These are phyloP conservation scores for Alternaria longipes DNA, from an alignment of 2,329 filamentous ascomycete genomes.

Conservation along the genomic window DNA sequence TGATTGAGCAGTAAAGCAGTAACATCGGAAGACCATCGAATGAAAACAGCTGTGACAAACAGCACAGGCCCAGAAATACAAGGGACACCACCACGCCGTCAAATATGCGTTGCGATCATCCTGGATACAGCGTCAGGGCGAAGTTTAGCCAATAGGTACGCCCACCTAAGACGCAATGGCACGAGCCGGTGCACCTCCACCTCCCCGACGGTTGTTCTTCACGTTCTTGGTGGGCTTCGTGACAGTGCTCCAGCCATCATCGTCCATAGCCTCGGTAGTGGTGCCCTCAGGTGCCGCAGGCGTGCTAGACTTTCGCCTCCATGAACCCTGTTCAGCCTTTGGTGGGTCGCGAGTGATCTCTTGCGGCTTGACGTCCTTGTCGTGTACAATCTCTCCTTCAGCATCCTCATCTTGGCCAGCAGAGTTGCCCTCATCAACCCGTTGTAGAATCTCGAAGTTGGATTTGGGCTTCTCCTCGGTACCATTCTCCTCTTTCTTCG, in stretches of 20 bases:
- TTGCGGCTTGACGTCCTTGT: conserved; percentile 66
- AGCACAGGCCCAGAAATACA: conserved; percentile 29
- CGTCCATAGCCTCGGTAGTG: conserved; percentile 59
- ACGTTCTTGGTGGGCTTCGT: conserved; percentile 55
- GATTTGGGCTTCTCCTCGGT: conserved; percentile 57
- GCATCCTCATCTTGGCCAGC: conserved; percentile 58
- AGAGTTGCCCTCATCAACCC: conserved; percentile 48
- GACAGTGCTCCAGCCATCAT: conserved; percentile 65
- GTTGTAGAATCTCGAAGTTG: conserved; percentile 65
- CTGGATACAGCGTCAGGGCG: conserved; percentile 28
- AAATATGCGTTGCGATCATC: conserved; percentile 40
- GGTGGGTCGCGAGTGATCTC: conserved; percentile 60
- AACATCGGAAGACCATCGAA: conserved; percentile 28
- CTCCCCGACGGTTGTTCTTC: conserved; percentile 52
- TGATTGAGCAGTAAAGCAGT: conserved; percentile 29
- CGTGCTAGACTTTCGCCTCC: conserved; percentile 51
- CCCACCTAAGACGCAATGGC: conserved; percentile 58
- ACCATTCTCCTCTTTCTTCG: conserved; percentile 48
- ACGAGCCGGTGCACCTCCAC: conserved; percentile 50
- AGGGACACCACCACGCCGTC: conserved; percentile 38
- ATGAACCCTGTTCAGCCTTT: conserved; percentile 51
- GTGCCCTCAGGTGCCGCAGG: conserved; percentile 45
- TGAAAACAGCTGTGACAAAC: conserved; percentile 37
- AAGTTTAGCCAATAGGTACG: conserved; percentile 17
- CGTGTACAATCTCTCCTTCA: conserved; percentile 59